Percentiles rank a stretch among this genome's conserved stretches.
These are phyloP conservation scores for Schwanniomyces polymorphus DNA, from an alignment of 805 yeast species.

Conservation along the genomic window DNA sequence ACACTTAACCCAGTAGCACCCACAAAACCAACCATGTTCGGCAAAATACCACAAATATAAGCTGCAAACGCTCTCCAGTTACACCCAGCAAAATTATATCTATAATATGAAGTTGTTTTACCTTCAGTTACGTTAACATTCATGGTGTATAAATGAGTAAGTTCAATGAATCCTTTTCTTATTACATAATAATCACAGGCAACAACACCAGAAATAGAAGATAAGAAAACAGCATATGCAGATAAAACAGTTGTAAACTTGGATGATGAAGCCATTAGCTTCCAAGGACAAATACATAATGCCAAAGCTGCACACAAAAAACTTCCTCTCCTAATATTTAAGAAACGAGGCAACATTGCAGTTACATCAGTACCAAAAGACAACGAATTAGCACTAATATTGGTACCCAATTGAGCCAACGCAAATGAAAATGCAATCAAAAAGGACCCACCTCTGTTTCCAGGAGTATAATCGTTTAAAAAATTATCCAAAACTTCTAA, in stretches of 20 bases:
- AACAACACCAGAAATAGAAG: conserved; percentile 80
- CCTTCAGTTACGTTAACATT: not conserved
- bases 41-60: conserved; percentile 1
- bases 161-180: conserved; percentile 1
- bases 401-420: conserved; percentile 76
- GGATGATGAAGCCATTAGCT: conserved; percentile 65
- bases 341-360: conserved; percentile 60
- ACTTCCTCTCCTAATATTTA: conserved; percentile 79
- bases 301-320: conserved; percentile 74
- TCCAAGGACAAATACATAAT: conserved; percentile 80
- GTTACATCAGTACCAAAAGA: conserved; percentile 76
- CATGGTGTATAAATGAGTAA: conserved; percentile 2
- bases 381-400: conserved; percentile 69
- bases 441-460: conserved; percentile 74
- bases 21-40: conserved; percentile 3
- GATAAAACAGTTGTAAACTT: conserved; percentile 77
- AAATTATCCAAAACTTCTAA: conserved; percentile 6
- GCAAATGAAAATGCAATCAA: conserved; percentile 70
- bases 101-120: not conserved
- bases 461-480: conserved; percentile 49
- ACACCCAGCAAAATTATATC: conserved; percentile 1
- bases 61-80: conserved; percentile 3
- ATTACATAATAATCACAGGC: conserved; percentile 57
- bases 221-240: conserved; percentile 80
- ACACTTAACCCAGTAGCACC: conserved; percentile 1